Conservation (phyloP, 495 filamentous ascomycete genomes). For the Hyphodiscus hymeniophilus region DNA sequence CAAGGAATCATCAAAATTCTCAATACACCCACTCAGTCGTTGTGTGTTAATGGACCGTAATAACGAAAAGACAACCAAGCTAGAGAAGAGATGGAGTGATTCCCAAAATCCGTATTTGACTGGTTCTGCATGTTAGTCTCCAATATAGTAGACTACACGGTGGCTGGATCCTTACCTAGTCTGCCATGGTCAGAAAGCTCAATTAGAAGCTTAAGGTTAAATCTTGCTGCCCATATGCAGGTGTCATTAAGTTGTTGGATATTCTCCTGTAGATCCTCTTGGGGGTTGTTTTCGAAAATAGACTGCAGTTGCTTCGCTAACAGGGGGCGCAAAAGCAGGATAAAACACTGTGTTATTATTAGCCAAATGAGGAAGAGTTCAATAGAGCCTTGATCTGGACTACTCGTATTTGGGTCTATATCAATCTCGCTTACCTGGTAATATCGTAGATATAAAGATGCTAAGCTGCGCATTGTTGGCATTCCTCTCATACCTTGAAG, state of each 20-base stretch:
- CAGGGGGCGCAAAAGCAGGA: not conserved
- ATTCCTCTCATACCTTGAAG: not conserved
- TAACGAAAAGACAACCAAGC: not conserved
- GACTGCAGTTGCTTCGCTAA: not conserved
- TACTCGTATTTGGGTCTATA: not conserved
- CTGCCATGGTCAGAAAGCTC: not conserved
- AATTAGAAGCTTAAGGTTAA: not conserved
- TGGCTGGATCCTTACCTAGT: not conserved
- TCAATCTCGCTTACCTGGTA: not conserved
- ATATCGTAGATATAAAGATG: not conserved
- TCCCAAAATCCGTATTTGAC: not conserved
- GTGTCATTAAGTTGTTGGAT: not conserved
- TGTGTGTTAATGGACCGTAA: not conserved
- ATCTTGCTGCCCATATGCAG: not conserved
- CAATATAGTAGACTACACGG: no score
- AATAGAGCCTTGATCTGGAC: not conserved
- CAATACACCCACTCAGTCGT: not conserved
- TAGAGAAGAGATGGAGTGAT: not conserved
- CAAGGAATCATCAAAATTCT: not conserved
- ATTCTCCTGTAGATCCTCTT: not conserved
- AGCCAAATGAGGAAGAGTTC: not conserved
- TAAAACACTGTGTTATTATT: not conserved
- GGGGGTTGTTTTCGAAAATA: not conserved
- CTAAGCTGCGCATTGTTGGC: not conserved
- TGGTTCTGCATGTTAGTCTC: no score